Base-by-base conservation (phyloP, 1,284 basidiomycete genomes). In the Puccinia brachypodii region DNA sequence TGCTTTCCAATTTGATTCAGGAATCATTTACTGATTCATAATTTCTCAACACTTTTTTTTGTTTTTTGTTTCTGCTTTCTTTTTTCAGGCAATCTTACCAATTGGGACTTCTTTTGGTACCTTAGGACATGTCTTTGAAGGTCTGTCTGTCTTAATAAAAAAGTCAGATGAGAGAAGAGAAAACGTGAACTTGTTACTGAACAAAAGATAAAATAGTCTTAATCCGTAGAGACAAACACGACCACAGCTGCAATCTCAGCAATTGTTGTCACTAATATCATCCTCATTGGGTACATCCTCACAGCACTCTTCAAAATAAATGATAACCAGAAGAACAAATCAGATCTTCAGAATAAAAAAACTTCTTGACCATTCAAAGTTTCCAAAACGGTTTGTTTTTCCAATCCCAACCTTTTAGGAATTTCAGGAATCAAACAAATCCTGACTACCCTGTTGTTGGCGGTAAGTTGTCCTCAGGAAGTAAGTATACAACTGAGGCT, bases 341-440 rank as follows among this genome's bases (percentile, higher is more conserved):
- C 58, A 22, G 68, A 19, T 4, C 72, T 38, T 83, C 83, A 60
- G 85, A 60, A 8, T 80, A 83, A 2, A 83, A 85, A 8, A 84
- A 84, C 36, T 84, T 83, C 58, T 82, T 84, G 74, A 81, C 82
- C 47, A 83, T 74, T 77, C 85, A 84, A 62, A 83, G 11, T 22
- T 22, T 50, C 47, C 47, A 22, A 11, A 90, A 83, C 0, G 90
- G 88, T 62, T 88, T 86, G 56, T 87, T 85, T 62, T 87, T 86
- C 89, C 94, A 98, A 83, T 92, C 90, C 96, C 96, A 99, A 28
- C 72, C 36, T 79, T 90, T 91, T 76, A 99, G 87, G 83, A 93
- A 90, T 56, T 90, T 89, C 14, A 99, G 87, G 0, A 94, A 91
- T 4, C 90, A 87, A 0, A 93, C 90, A 85, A 99, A 96, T 0